Base-by-base conservation (phyloP, 441 rosid species). In the Dalechampia spathulata region DNA sequence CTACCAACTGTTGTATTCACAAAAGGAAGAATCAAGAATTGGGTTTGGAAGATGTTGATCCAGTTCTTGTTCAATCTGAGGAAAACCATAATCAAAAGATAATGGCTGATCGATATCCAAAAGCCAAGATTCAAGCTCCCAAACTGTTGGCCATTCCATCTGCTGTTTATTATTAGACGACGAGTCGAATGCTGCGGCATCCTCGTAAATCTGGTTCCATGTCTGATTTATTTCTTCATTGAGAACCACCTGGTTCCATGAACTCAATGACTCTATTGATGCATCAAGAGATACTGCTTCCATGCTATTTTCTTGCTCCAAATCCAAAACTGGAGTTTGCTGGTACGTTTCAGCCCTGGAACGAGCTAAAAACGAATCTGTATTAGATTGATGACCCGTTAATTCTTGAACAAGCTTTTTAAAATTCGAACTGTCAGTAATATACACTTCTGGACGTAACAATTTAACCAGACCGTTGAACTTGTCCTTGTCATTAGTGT, bases 341-440 rank as follows among this genome's bases (percentile, higher is more conserved):
- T 40, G 11, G 1, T 22, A 10, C 26, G 7, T n/a, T 40, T 55
- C 14, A 0, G 30, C 5, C 6, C 11, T 44, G 16, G 48, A 44
- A 44, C 5, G 6, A 44, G 48, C 13, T 19, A 44, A 12, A 6
- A 4, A n/a, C 23, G 50, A 22, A 22, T 2, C 30, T 26, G 30
- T 46, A 6, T 17, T 46, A 13, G 50, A 2, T 11, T 7, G 7
- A 14, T 64, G 49, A 11, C 62, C 62, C 0, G 68, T 64, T 34
- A 57, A 39, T 14, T 64, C 68, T 64, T 64, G 68, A 22, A 64
- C 68, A 3, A 50, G 52, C 1, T 4, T 62, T 37, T 55, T 61
- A n/a, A 65, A 58, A 14, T 57, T 65, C 1, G 63, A 57, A 3
- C 23, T 21, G 19, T 64, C 52, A 3, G 62, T 57, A 30, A 57